Evolutionary conservation across 2,329 filamentous ascomycete genomes (phyloP).

Genomic region (Calonectria leucothoes): DNA sequence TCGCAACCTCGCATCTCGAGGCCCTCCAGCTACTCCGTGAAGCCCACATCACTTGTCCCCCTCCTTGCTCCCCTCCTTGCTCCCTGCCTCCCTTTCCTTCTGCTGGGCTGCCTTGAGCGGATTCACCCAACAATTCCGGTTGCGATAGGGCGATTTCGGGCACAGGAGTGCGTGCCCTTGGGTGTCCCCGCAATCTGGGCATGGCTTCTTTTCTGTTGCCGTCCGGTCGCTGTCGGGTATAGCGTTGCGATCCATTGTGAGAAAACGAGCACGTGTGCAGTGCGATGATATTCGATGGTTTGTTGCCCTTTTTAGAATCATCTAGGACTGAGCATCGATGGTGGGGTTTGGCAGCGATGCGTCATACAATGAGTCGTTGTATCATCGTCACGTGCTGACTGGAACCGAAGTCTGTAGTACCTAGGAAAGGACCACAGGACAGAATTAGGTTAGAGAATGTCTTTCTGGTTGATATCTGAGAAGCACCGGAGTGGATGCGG

Average conservation of each 20-base stretch:
- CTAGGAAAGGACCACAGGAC: too few relatives aligned
- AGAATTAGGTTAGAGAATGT: too few relatives aligned
- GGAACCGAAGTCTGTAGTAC: neutral
- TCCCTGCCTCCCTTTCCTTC: neutral
- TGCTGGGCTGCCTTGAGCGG: neutral
- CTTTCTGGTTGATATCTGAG: too few relatives aligned
- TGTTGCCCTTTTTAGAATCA: neutral
- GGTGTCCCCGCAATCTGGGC: constrained; percentile 1
- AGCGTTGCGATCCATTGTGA: neutral
- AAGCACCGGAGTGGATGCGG: too few relatives aligned
- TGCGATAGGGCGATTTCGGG: constrained; percentile 10
- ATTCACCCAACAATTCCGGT: constrained; percentile 14
- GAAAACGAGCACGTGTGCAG: neutral
- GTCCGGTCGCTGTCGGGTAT: neutral
- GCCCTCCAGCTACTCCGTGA: neutral
- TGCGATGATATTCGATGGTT: neutral
- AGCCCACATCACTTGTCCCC: neutral
- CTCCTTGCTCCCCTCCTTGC: neutral
- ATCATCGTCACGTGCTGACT: neutral
- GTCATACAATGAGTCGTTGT: neutral
- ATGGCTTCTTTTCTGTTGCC: neutral
- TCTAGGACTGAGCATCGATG: neutral
- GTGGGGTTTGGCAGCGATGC: neutral
- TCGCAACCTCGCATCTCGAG: neutral
- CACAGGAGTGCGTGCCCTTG: constrained; percentile 11